Base-by-base conservation (phyloP, 495 filamentous ascomycete species). In the Zalerion maritima region DNA sequence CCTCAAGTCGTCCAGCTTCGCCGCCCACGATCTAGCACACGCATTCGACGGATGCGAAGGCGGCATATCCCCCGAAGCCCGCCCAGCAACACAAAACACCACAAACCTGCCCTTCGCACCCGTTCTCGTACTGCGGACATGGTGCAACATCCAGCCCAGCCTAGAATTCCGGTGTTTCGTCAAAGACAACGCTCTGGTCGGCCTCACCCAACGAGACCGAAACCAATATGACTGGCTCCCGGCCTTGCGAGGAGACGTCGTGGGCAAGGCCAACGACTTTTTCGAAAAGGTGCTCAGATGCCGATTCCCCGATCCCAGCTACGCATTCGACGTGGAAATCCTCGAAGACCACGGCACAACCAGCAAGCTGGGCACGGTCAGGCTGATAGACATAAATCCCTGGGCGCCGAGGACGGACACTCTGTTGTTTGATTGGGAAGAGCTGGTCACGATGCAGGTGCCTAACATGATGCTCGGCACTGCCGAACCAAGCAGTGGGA, bases 121-220 rank as follows among this genome's bases (percentile, higher is more conserved):
- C 12, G 55, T 64, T 10, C 47, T 99, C 0, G 72, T 92, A 13
- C 73, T 99, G 1, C 73, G 91, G 13, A 77, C 89, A 58, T 84
- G 75, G 50, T 75, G 89, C 57, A 72, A 77, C 45, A 71, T 85
- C 37, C 87, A 93, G 50, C 81, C 85, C 0, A 77, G 81, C 0
- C 69, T 93, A 40, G 89, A 99, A 43, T 96, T 96, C 57, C 74
- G 89, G 11, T 91, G 81, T 46, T 99, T 96, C 46, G 91, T 93
- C 17, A 78, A 84, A 32, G 57, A 75, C 13, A 61, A 81, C 3
- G 69, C 64, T 15, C 58, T 99, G 3, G 60, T 99, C 6, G 86
- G 74, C 40, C 75, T 94, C 30, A 78, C 74, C 15, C 89, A 96
- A 55, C 74, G 89, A 0, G 91, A 96, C 42, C 67, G 81, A 8